These are phyloP conservation scores for Kwoniella bestiolae DNA, from an alignment of 768 basidiomycete species.

Conservation along the genomic window DNA sequence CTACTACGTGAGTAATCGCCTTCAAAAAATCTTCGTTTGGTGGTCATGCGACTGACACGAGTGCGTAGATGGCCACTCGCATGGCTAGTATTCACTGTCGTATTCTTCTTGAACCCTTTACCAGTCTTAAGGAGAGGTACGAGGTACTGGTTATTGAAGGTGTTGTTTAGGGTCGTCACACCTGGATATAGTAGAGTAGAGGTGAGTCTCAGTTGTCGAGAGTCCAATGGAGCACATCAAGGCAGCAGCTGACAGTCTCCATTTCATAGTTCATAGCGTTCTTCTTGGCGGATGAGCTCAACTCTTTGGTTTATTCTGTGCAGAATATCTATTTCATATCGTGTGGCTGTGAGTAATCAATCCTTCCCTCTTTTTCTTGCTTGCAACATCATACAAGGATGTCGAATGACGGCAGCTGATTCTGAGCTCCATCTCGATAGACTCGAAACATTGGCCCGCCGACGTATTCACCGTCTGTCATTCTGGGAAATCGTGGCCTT, in stretches of 20 bases:
- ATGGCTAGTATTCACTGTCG: conserved; percentile 71
- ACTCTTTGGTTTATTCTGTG: conserved; percentile 73
- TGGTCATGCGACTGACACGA: not conserved
- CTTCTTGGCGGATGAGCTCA: conserved; percentile 59
- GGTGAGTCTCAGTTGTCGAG: too few species aligned
- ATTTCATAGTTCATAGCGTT: conserved; percentile 58
- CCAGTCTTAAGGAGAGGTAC: conserved; percentile 68
- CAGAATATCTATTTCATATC: conserved; percentile 73
- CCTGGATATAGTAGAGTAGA: conserved; percentile 77
- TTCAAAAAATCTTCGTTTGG: not conserved
- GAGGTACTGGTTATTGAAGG: conserved; percentile 80
- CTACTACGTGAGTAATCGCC: conserved; percentile 63
- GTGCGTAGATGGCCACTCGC: conserved; percentile 59
- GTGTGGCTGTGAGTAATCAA: conserved; percentile 65
- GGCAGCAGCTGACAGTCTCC: not conserved
- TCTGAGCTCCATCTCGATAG: conserved; percentile 9
- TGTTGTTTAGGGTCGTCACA: conserved; percentile 66
- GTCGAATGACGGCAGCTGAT: not conserved
- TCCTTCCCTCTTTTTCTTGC: too few species aligned
- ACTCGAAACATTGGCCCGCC: conserved; percentile 42
- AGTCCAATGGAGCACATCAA: too few species aligned
- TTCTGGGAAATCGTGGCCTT: conserved; percentile 38
- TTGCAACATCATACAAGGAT: not conserved
- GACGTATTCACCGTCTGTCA: conserved; percentile 38
- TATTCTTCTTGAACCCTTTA: conserved; percentile 75